phyloP scores from a whole-genome alignment of 495 filamentous ascomycete species.

The Xylaria scruposa region DNA sequence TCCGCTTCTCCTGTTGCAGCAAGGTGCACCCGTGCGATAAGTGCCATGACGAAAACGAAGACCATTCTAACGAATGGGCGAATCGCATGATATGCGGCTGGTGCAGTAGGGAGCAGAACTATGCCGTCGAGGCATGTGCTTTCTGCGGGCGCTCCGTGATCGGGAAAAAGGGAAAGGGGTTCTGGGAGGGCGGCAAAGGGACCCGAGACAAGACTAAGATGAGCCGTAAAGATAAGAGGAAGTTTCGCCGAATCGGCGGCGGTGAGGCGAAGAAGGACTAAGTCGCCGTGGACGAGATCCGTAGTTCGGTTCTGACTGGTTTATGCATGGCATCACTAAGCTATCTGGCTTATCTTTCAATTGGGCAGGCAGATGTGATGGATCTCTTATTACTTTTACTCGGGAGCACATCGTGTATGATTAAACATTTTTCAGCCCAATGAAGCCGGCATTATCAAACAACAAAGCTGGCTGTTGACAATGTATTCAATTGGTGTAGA shows the following conservation, averaged over 20 bases:
- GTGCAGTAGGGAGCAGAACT: slow-evolving; percentile 85
- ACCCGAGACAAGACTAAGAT: slow-evolving; percentile 73
- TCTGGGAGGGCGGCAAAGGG: slow-evolving; percentile 92
- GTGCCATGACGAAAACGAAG: slow-evolving; percentile 78
- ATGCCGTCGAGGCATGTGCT: slow-evolving; percentile 77
- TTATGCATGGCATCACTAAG: not conserved
- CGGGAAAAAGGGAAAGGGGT: slow-evolving; percentile 70
- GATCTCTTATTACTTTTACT: not conserved
- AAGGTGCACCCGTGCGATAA: slow-evolving; percentile 78
- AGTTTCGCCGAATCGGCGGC: slow-evolving; percentile 64
- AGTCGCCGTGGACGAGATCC: slow-evolving; percentile 3
- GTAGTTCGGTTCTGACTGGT: not conserved
- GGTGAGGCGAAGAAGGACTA: slow-evolving; percentile 35
- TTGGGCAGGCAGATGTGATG: not conserved
- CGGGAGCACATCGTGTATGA: not conserved
- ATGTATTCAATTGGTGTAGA: not conserved
- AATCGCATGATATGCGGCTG: slow-evolving; percentile 89
- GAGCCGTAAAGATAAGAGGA: slow-evolving; percentile 78
- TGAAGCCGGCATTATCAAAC: not conserved
- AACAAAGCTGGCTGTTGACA: not conserved
- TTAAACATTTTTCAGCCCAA: not conserved
- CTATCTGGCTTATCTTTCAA: not conserved
- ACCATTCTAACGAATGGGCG: slow-evolving; percentile 83
- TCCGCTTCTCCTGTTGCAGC: slow-evolving; percentile 68
- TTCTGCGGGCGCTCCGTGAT: slow-evolving; percentile 77